A percentile compares a stretch with the other conserved stretches of the same genome.
Evolutionary conservation across 2,329 filamentous ascomycete species (phyloP).

Genomic region (Fusarium sp.): DNA sequence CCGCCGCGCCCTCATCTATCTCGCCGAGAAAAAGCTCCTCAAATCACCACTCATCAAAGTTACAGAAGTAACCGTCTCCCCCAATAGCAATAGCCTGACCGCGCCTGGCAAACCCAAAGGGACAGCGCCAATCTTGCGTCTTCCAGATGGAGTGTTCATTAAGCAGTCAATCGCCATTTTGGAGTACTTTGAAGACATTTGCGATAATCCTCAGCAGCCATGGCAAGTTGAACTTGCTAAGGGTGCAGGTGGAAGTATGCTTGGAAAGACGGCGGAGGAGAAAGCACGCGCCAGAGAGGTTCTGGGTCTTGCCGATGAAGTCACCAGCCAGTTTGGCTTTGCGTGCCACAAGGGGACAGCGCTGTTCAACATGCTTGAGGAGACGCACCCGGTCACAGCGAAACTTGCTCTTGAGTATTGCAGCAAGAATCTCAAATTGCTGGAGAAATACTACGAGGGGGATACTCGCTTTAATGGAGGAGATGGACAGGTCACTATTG

Average conservation of each 20-base stretch:
- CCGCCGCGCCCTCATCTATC: conserved; percentile 25
- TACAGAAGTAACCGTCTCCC: neutral
- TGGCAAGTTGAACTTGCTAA: conserved; percentile 21
- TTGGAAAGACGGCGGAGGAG: conserved; percentile 5
- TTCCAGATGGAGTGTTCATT: conserved; percentile 31
- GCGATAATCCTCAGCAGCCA: neutral
- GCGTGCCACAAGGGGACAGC: conserved; percentile 30
- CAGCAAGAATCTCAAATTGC: conserved; percentile 4
- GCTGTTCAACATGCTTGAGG: conserved; percentile 3
- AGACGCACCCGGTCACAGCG: neutral
- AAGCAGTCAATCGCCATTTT: conserved; percentile 32
- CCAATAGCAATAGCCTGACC: neutral
- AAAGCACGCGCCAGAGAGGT: conserved; percentile 21
- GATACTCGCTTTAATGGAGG: neutral
- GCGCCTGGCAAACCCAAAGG: conserved; percentile 28
- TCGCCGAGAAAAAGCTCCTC: conserved; percentile 16
- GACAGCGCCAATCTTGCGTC: conserved; percentile 11
- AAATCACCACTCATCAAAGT: conserved; percentile 12
- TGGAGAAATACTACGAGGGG: conserved; percentile 19
- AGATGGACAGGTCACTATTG: neutral
- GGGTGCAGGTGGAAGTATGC: neutral
- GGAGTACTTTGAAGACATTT: conserved; percentile 32
- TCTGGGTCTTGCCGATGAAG: conserved; percentile 26
- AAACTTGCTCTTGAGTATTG: conserved; percentile 16
- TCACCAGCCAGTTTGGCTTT: conserved; percentile 17